phyloP scores from a whole-genome alignment of 2,329 filamentous ascomycete species.

The Reticulascus tulasneorum region DNA sequence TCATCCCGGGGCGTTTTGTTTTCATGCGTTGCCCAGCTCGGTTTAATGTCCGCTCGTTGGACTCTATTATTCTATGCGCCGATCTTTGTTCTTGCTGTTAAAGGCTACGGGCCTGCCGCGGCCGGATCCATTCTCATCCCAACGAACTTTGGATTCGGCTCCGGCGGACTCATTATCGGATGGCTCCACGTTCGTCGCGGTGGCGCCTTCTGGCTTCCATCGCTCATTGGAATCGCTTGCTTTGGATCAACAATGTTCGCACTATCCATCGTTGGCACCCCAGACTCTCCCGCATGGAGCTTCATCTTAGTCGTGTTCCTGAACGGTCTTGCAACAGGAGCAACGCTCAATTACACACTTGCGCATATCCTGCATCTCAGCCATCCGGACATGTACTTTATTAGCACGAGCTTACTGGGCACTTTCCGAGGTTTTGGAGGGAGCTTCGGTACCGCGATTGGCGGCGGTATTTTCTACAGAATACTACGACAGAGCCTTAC shows the following conservation, averaged over 20 bases:
- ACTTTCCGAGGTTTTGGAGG: slow-evolving; percentile 82
- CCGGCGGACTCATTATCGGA: slow-evolving; percentile 70
- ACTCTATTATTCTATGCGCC: slow-evolving; percentile 76
- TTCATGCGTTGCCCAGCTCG: slow-evolving; percentile 69
- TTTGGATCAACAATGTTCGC: slow-evolving; percentile 58
- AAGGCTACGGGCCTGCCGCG: slow-evolving; percentile 62
- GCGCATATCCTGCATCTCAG: slow-evolving; percentile 76
- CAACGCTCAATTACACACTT: slow-evolving; percentile 74
- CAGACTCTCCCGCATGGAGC: slow-evolving; percentile 42
- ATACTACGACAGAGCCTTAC: slow-evolving; percentile 52
- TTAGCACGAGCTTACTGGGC: slow-evolving; percentile 70
- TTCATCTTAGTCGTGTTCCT: slow-evolving; percentile 61
- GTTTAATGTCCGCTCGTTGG: slow-evolving; percentile 80
- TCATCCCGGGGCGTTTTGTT: slow-evolving; percentile 66
- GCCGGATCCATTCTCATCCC: slow-evolving; percentile 76
- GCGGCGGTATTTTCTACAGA: slow-evolving; percentile 70
- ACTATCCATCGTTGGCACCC: slow-evolving; percentile 52
- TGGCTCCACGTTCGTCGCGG: slow-evolving; percentile 69
- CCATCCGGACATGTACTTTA: slow-evolving; percentile 61
- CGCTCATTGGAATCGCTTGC: slow-evolving; percentile 53
- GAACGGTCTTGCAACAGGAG: slow-evolving; percentile 71
- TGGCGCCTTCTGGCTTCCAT: slow-evolving; percentile 69
- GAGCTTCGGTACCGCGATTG: slow-evolving; percentile 74
- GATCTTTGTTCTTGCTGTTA: slow-evolving; percentile 73
- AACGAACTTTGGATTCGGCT: slow-evolving; percentile 74